phyloP scores from a whole-genome alignment of 1,284 basidiomycete genomes.

The Xerocomus amazonicus region DNA sequence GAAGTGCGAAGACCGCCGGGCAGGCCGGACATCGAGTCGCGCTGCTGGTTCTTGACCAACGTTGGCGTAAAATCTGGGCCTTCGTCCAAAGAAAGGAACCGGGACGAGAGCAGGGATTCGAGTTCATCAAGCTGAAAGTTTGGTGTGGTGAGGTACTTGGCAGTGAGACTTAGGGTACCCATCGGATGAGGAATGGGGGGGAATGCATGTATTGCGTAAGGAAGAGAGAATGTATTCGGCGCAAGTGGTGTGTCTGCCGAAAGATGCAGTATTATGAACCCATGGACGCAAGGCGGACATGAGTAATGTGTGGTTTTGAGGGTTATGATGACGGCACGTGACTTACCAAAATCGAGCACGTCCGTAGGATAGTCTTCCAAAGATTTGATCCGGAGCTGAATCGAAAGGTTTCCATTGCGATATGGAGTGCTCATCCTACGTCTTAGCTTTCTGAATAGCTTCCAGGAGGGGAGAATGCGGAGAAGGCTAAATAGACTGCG shows the following conservation, averaged over 20 bases:
- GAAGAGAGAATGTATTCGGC: conserved; percentile 40
- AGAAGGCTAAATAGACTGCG: conserved; percentile 69
- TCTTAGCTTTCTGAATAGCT: conserved; percentile 58
- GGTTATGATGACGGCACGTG: conserved; percentile 20
- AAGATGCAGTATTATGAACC: conserved; percentile 6
- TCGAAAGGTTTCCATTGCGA: conserved; percentile 47
- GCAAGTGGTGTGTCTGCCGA: conserved; percentile 41
- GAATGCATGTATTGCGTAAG: conserved; percentile 54
- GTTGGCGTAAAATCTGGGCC: conserved; percentile 63
- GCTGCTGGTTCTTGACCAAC: conserved; percentile 50
- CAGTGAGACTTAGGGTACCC: conserved; percentile 58
- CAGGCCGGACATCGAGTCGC: conserved; percentile 46
- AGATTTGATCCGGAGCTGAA: conserved; percentile 49
- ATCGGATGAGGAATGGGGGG: conserved; percentile 62
- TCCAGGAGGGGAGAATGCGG: conserved; percentile 70
- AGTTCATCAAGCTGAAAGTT: conserved; percentile 70
- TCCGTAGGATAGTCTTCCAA: conserved; percentile 31
- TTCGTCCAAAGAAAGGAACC: conserved; percentile 61
- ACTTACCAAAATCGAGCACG: conserved; percentile 41
- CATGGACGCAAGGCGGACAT: conserved; percentile 24
- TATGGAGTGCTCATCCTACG: conserved; percentile 39
- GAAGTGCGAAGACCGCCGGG: conserved; percentile 45
- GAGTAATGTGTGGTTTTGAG: conserved; percentile 29
- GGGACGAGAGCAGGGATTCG: conserved; percentile 67
- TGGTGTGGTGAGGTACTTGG: conserved; percentile 61